Base-by-base conservation (phyloP, 2,329 filamentous ascomycete genomes). In the Phialophora verrucosa region DNA sequence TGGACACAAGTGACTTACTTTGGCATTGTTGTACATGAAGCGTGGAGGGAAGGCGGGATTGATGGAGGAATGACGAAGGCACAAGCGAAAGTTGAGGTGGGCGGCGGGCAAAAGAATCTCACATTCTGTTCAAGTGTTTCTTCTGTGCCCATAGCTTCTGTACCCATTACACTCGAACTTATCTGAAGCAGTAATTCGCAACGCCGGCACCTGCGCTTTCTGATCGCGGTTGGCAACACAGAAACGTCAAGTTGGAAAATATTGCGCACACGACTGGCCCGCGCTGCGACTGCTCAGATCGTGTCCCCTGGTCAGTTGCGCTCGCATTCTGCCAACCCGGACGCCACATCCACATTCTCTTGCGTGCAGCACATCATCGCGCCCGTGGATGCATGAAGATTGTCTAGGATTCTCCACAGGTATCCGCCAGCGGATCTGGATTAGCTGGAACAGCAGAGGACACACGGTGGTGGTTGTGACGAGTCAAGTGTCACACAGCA, bases 401-500 rank as follows among this genome's bases (percentile, higher is more conserved):
- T 59, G 29, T 62, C 58, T 50, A 38, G 3, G 23, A 20, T 53
- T 20, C 42, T 57, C 44, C 55, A 58, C 23, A 60, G 32, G 29
- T 1, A 7, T 23, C 42, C 31, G 42, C 29, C 17, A 32, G 20
- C 27, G 42, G 62, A 62, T 49, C 47, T 23, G 29, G 58, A 47
- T 64, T 58, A 44, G 55, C 47, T 53, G 20, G 20, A 62, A 55
- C 54, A 47, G 31, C 53, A 31, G n/a, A n/a, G 4, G 27, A 53
- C 17, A 25, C 23, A 14, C 27, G 32, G 23, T 20, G 11, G 44
- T 25, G 44, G 29, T 47, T 2, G 59, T 53, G 59, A 25, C 47
- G 47, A 54, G 5, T 53, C 25, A 14, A 42, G 57, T 32, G 66
- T 69, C 64, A 69, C 66, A 69, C 67, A 56, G 35, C 66, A 64